Conservation (phyloP, 2,329 filamentous ascomycete genomes). For the Nectriaceae sp. region DNA sequence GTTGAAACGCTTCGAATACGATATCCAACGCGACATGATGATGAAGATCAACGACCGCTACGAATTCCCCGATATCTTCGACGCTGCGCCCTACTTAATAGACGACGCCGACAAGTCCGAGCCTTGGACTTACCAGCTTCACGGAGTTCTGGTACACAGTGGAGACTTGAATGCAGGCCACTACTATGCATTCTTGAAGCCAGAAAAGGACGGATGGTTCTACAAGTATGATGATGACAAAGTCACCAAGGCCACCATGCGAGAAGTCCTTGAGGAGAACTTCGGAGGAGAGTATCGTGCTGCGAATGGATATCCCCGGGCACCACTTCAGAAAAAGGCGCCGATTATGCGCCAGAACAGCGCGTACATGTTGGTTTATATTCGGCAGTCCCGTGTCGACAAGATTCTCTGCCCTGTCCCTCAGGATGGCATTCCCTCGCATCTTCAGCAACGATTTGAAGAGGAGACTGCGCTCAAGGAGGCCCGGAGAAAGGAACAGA, state of each 20-base stretch:
- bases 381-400: slow-evolving; percentile 83
- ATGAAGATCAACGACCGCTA: slow-evolving; percentile 98
- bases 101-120: slow-evolving; percentile 86
- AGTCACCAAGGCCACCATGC: slow-evolving; percentile 89
- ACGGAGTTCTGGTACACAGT: slow-evolving; percentile 94
- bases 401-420: slow-evolving; percentile 76
- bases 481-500: slow-evolving; percentile 80
- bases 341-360: slow-evolving; percentile 71
- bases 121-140: slow-evolving; percentile 87
- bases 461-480: slow-evolving; percentile 80
- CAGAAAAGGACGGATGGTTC: slow-evolving; percentile 88
- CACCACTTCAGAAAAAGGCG: slow-evolving; percentile 54
- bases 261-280: slow-evolving; percentile 94
- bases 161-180: slow-evolving; percentile 96
- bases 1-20: slow-evolving; percentile 97
- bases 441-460: slow-evolving; percentile 76
- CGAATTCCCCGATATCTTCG: slow-evolving; percentile 83
- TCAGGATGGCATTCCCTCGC: slow-evolving; percentile 76
- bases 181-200: slow-evolving; percentile 97
- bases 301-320: slow-evolving; percentile 48
- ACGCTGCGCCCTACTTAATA: slow-evolving; percentile 84
- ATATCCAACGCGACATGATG: slow-evolving; percentile 94
- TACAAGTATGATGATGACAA: slow-evolving; percentile 98
- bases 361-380: slow-evolving; percentile 99
- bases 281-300: slow-evolving; percentile 83